These are phyloP conservation scores for Ambispora gerdemannii DNA, from an alignment of 192 early-diverging fungal genomes.

Conservation along the genomic window DNA sequence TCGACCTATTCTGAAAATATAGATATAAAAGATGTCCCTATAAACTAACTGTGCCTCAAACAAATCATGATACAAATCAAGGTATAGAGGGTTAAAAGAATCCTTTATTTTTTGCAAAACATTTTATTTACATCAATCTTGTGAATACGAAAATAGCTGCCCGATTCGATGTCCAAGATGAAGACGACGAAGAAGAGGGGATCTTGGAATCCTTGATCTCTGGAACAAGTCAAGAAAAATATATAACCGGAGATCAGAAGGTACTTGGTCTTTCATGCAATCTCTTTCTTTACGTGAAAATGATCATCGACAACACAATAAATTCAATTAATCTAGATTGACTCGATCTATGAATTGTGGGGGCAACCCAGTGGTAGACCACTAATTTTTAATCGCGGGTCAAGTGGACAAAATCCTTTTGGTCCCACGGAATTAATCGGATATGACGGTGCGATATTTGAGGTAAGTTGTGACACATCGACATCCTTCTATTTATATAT, in stretches of 20 bases:
- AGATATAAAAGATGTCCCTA: constrained; percentile 60
- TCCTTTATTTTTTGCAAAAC: too few species aligned
- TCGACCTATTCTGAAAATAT: not conserved
- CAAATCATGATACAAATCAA: constrained; percentile 9
- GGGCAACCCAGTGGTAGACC: constrained; percentile 42
- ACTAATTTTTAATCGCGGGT: constrained; percentile 61
- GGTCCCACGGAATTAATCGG: constrained; percentile 67
- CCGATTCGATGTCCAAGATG: constrained; percentile 32
- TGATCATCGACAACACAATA: too few species aligned
- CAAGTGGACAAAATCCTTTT: constrained; percentile 68
- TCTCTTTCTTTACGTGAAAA: too few species aligned
- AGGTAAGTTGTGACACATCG: constrained; percentile 32
- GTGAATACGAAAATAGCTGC: constrained; percentile 2
- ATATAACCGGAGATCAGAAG: constrained; percentile 10
- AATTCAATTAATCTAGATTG: not conserved
- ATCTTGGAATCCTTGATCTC: constrained; percentile 17
- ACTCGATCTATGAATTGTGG: constrained; percentile 32
- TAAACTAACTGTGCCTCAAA: constrained; percentile 41
- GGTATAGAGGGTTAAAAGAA: too few species aligned
- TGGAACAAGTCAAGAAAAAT: not conserved
- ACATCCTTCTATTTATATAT: not conserved
- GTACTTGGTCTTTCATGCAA: not conserved
- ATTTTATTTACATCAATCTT: too few species aligned
- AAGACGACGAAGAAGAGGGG: constrained; percentile 32
- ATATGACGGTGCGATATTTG: constrained; percentile 56